A percentile compares a stretch with the other conserved stretches of the same genome.
Evolutionary conservation across 768 basidiomycete species (phyloP).

Genomic region (Mrakia frigida): DNA sequence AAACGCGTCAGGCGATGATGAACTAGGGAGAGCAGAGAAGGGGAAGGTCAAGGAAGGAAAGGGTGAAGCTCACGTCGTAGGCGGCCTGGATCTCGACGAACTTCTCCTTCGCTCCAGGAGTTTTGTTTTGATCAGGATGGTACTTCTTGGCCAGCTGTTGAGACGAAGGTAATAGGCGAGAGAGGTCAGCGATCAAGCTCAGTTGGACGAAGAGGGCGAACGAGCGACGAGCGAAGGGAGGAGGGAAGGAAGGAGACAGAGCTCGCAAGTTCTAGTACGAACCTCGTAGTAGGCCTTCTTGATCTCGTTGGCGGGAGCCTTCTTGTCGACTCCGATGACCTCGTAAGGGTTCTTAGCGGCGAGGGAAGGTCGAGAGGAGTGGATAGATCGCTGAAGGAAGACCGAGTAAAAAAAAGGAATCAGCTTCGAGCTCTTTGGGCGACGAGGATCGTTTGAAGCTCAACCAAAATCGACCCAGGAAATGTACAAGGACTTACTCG

Average conservation of each 20-base stretch:
- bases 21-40: background rate
- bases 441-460: background rate
- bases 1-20: background rate
- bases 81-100: conserved; percentile 96
- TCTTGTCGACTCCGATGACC: conserved; percentile 78
- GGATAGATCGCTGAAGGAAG: conserved; percentile 61
- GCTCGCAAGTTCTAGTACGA: conserved; percentile 41
- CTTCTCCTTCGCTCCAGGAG: conserved; percentile 74
- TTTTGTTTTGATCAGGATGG: conserved; percentile 92
- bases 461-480: background rate
- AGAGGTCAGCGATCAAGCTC: background rate
- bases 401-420: background rate
- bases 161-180: background rate
- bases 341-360: conserved; percentile 80
- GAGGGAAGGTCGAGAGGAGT: conserved; percentile 56
- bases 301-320: conserved; percentile 78
- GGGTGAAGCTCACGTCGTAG: conserved; percentile 67
- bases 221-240: conserved; percentile 6
- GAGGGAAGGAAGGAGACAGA: background rate
- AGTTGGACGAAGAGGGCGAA: background rate
- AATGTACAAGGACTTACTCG: background rate
- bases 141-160: conserved; percentile 92
- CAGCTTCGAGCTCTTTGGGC: background rate
- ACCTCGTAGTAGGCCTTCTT: conserved; percentile 98
- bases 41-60: background rate